phyloP scores from a whole-genome alignment of 2,329 filamentous ascomycete species.

The Penicillium sp. region DNA sequence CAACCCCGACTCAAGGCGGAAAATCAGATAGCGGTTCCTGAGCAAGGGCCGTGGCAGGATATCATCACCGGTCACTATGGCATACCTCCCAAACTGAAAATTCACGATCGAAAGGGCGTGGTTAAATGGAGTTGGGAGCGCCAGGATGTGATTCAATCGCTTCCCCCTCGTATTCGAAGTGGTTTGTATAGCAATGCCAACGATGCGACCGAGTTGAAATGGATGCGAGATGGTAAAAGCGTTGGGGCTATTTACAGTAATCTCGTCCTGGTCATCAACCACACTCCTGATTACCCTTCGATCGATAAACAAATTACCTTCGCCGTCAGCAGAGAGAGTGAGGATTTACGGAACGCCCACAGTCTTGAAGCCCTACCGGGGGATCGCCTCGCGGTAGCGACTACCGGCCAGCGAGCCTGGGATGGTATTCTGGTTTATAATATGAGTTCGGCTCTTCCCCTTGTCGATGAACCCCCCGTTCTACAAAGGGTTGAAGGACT shows the following conservation, averaged over 20 bases:
- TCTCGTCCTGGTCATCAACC: conserved; percentile 24
- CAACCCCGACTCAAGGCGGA: conserved; percentile 14
- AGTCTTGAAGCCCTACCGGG: conserved; percentile 23
- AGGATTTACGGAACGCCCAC: conserved; percentile 24
- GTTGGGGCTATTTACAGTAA: conserved; percentile 25
- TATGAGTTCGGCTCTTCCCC: conserved; percentile 16
- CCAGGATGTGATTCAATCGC: conserved; percentile 19
- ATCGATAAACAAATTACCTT: conserved; percentile 28
- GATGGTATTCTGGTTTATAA: conserved; percentile 29
- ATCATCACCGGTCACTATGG: conserved; percentile 21
- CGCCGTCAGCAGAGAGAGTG: conserved; percentile 22
- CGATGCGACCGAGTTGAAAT: conserved; percentile 29
- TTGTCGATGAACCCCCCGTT: conserved; percentile 22
- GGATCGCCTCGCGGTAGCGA: conserved; percentile 22
- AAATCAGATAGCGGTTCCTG: background rate
- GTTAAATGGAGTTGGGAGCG: conserved; percentile 20
- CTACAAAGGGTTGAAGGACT: conserved; percentile 27
- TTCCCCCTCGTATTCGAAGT: conserved; percentile 15
- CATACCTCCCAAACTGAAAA: conserved; percentile 13
- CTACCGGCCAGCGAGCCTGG: conserved; percentile 25
- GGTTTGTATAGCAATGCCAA: conserved; percentile 23
- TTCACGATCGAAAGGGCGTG: conserved; percentile 14
- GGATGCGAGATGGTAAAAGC: conserved; percentile 22
- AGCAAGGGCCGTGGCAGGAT: conserved; percentile 11
- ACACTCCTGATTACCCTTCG: conserved; percentile 21